Conservation (phyloP, 192 early-diverging fungal genomes). For the Coemansia sp. region DNA sequence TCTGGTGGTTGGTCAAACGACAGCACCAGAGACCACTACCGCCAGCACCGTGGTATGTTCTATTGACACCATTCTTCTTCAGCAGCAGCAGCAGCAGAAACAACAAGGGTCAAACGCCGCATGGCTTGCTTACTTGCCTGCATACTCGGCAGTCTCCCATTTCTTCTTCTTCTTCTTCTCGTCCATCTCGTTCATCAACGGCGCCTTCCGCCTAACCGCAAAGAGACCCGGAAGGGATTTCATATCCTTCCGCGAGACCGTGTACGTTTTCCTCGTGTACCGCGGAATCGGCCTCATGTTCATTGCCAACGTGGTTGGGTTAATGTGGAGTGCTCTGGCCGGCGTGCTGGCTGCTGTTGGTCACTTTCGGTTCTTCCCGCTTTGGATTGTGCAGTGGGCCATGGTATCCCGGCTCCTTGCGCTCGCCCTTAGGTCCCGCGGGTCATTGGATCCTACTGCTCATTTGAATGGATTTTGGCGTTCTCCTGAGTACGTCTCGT, state of each 20-base stretch:
- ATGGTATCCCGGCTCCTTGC: conserved; percentile 22
- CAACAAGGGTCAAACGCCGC: conserved; percentile 1
- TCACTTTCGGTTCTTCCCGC: conserved; percentile 8
- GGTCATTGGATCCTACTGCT: conserved; percentile 12
- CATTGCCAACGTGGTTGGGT: conserved; percentile 3
- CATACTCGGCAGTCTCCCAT: conserved; percentile 16
- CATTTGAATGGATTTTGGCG: conserved; percentile 19
- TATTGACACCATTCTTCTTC: background rate
- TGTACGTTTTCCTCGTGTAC: conserved; percentile 20
- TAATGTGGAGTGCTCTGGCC: conserved; percentile 4
- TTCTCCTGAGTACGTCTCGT: conserved; percentile 9
- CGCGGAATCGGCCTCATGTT: conserved; percentile 35
- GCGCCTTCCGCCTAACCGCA: conserved; percentile 15
- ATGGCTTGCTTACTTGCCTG: conserved; percentile 25
- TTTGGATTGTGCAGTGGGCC: conserved; percentile 31
- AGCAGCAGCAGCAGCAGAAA: background rate
- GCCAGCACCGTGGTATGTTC: background rate
- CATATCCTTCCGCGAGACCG: conserved; percentile 17
- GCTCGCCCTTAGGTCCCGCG: conserved; percentile 24
- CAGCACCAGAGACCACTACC: no score
- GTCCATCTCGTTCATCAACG: conserved; percentile 34
- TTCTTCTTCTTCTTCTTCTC: conserved; percentile 30
- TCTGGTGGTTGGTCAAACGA: background rate
- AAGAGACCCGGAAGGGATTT: conserved; percentile 9
- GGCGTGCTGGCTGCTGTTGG: conserved; percentile 7